phyloP scores from a whole-genome alignment of 179 eudicot genomes.

The Amaranthus tricolor region DNA sequence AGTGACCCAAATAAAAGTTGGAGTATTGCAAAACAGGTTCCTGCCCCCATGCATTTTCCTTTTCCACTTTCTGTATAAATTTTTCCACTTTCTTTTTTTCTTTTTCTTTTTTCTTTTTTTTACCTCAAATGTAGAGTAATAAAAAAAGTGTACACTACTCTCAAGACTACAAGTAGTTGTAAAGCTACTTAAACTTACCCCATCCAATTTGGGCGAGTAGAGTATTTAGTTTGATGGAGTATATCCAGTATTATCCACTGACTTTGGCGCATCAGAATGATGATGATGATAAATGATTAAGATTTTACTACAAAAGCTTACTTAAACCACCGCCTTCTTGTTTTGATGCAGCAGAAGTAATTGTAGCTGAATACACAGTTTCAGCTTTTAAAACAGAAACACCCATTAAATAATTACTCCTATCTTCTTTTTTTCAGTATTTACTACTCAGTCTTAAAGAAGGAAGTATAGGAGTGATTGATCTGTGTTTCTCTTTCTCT shows the following conservation, averaged over 20 bases:
- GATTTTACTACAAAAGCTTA: conserved; percentile 24
- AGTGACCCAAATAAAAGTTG: conserved; percentile 8
- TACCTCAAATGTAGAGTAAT: background rate
- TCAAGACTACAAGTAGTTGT: background rate
- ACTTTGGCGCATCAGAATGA: too few relatives aligned
- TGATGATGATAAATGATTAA: background rate
- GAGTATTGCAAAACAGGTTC: conserved; percentile 31
- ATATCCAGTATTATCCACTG: too few relatives aligned
- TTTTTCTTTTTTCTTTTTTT: background rate
- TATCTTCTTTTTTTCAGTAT: background rate
- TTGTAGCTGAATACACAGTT: too few relatives aligned
- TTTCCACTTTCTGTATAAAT: background rate
- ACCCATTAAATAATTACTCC: conserved; percentile 15
- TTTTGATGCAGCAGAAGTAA: background rate
- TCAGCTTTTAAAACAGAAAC: background rate
- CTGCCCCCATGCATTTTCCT: conserved; percentile 22
- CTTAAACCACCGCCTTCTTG: conserved; percentile 32
- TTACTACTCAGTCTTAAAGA: background rate
- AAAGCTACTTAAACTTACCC: background rate
- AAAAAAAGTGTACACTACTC: background rate
- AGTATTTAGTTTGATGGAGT: too few relatives aligned
- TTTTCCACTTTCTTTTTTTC: too few relatives aligned
- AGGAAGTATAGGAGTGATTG: too few relatives aligned
- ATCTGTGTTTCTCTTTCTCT: background rate
- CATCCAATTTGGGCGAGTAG: background rate